Percentiles rank a stretch among this genome's conserved stretches.
These are phyloP conservation scores for Chamaecrista fasciculata DNA, from an alignment of 306 rosid genomes.

Conservation along the genomic window DNA sequence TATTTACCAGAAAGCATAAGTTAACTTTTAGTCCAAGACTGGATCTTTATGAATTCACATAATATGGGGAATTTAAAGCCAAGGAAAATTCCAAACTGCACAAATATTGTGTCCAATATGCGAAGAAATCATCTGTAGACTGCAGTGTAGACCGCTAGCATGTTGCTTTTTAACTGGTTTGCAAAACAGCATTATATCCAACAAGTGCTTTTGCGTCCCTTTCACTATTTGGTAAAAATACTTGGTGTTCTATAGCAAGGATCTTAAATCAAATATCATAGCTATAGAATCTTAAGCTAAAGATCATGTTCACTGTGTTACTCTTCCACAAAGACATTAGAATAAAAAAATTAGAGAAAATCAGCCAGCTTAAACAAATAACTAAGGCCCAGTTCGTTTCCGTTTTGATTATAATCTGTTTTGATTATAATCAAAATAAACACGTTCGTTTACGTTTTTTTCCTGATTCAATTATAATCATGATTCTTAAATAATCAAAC, in stretches of 20 bases:
- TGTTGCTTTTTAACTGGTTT: neutral
- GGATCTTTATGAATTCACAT: neutral
- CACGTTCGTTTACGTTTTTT: too few species aligned
- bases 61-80: neutral
- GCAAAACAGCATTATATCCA: neutral
- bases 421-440: too few species aligned
- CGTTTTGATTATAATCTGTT: too few species aligned
- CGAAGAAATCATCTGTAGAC: too few species aligned
- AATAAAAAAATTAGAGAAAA: conserved; percentile 7
- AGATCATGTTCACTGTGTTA: neutral
- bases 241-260: neutral
- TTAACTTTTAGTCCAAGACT: neutral
- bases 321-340: neutral
- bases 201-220: neutral
- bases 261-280: too few species aligned
- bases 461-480: too few species aligned
- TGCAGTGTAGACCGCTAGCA: neutral
- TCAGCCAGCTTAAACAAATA: neutral
- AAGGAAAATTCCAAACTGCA: neutral
- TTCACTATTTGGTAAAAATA: neutral
- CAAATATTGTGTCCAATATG: neutral
- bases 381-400: too few species aligned
- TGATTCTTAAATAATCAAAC: too few species aligned
- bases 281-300: too few species aligned
- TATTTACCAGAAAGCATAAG: neutral